Base-by-base conservation (phyloP, 2,329 filamentous ascomycete genomes). In the Phaeomoniella chlamydospora region DNA sequence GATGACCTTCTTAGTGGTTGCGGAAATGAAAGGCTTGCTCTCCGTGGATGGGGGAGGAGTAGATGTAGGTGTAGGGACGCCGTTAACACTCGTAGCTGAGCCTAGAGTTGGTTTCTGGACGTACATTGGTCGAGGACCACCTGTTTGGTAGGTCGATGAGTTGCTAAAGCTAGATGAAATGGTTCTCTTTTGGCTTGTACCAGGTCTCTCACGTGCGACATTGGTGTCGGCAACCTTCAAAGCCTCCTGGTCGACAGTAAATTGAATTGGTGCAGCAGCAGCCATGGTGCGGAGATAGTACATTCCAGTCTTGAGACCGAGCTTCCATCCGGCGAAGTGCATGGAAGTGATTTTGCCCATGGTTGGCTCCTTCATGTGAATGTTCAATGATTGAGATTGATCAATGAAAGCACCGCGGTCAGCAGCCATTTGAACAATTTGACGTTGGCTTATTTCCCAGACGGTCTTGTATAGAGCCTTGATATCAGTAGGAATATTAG, bases 321-420 rank as follows among this genome's bases (percentile, higher is more conserved):
- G 78, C 72, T 96, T 98, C 90, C 90, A 98, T 50, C 90, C 90
- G 34, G 90, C 75, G 56, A 98, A 98, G 68, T 98, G 90, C 90
- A 98, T 98, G 59, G 81, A 90, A 41, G 90, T 98, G 60, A 98
- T 94, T 74, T 98, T 98, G 65, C 90, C 90, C 88, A 98, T 96
- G 35, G 87, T 94, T 30, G 90, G 90, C 54, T 96, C 88, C 62
- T 92, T 93, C 80, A 98, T 86, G 70, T 98, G 90, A 49, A 98
- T 96, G 72, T 98, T 98, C 50, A 98, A 77, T 10, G 88, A 96
- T 63, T 98, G 90, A 35, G 87, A 94, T 71, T 98, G 90, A 57
- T 98, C 90, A 53, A 98, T 96, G 64, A 90, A 98, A 39, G 90
- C 90, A 63, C 90, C 90, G 60, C 90, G 88, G 58, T 98, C 90